Evolutionary conservation across 805 yeast genomes (phyloP).

Genomic region (Yarrowia sp.): DNA sequence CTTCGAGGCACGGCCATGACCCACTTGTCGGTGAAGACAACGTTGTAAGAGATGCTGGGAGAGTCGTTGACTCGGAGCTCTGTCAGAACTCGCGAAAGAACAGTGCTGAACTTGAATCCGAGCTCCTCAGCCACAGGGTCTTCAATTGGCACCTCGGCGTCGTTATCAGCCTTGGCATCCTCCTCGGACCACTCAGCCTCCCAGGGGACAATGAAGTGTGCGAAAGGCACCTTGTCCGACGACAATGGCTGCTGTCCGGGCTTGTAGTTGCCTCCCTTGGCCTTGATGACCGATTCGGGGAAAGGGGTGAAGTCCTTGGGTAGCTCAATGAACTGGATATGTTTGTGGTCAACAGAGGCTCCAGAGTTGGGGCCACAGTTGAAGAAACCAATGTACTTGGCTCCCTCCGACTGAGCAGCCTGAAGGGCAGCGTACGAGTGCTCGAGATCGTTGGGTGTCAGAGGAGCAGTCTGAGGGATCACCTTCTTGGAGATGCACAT

Average conservation of each 20-base stretch:
- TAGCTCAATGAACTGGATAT: conserved; percentile 80
- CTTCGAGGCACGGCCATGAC: conserved; percentile 80
- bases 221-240: conserved; percentile 69
- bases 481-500: conserved; percentile 78
- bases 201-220: conserved; percentile 80
- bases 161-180: conserved; percentile 38
- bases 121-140: conserved; percentile 63
- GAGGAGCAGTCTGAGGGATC: conserved; percentile 72
- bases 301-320: conserved; percentile 62
- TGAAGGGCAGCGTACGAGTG: conserved; percentile 64
- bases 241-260: conserved; percentile 63
- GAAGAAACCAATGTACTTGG: conserved; percentile 78
- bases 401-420: conserved; percentile 53
- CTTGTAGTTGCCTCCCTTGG: conserved; percentile 43
- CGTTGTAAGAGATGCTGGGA: conserved; percentile 70
- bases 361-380: conserved; percentile 90
- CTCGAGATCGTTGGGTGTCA: conserved; percentile 72
- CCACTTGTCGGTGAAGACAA: conserved; percentile 82
- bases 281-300: conserved; percentile 42
- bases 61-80: conserved; percentile 56
- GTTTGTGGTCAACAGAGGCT: conserved; percentile 94
- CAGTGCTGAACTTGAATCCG: conserved; percentile 71
- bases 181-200: conserved; percentile 48
- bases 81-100: conserved; percentile 75
- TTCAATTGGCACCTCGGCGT: not conserved